phyloP scores from a whole-genome alignment of 129 eudicot genomes.

The Artemisia argyi region DNA sequence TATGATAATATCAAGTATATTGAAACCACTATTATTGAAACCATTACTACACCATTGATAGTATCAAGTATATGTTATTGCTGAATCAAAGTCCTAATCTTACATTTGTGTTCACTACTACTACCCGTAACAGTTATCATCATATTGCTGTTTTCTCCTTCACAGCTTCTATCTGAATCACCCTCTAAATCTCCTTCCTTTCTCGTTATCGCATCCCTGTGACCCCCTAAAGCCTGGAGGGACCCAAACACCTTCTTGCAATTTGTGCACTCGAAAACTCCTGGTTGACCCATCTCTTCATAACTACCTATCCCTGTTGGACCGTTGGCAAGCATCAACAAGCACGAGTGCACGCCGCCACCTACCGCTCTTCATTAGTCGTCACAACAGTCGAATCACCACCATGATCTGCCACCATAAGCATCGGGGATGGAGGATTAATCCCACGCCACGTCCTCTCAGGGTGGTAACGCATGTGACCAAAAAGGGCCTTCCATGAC shows the following conservation, averaged over 20 bases:
- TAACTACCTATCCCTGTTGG: slow-evolving; percentile 13
- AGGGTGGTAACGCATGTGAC: slow-evolving; percentile 98
- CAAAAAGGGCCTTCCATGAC: slow-evolving; percentile 82
- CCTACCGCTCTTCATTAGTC: slow-evolving; percentile 61
- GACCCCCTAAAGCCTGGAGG: slow-evolving; percentile 90
- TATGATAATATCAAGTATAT: too few relatives aligned
- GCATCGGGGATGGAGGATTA: slow-evolving; percentile 54
- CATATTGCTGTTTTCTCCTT: not conserved
- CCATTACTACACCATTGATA: too few relatives aligned
- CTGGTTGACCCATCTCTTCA: slow-evolving; percentile 8
- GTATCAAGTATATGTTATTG: too few relatives aligned
- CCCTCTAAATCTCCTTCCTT: slow-evolving; percentile 11
- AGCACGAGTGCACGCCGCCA: slow-evolving; percentile 39
- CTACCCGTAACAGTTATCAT: not conserved
- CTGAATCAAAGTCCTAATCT: too few relatives aligned
- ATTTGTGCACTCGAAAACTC: slow-evolving; percentile 70
- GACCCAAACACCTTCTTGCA: slow-evolving; percentile 82
- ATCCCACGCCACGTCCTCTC: slow-evolving; percentile 94
- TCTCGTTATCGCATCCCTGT: slow-evolving; percentile 62
- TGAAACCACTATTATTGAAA: too few relatives aligned
- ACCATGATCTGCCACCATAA: not conserved
- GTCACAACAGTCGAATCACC: slow-evolving; percentile 18
- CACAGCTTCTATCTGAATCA: not conserved
- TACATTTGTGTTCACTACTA: slow-evolving; percentile 41
- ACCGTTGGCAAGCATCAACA: slow-evolving; percentile 61